Evolutionary conservation across 2,329 filamentous ascomycete genomes (phyloP).

Genomic region (Metarhizium sp.): DNA sequence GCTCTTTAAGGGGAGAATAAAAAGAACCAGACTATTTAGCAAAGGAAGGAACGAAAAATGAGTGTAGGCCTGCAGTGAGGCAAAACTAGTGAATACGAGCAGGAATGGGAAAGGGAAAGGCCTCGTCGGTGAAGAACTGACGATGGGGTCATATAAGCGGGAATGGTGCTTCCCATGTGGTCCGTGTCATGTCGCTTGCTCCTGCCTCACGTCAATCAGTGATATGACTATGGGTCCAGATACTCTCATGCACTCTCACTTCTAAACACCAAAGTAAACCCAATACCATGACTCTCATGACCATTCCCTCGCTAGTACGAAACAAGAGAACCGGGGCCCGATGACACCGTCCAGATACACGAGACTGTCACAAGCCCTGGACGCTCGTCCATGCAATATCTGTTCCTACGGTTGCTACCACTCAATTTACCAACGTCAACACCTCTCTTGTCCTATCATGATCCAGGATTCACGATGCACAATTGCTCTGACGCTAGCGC

Average conservation of each 20-base stretch:
- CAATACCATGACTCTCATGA: no score
- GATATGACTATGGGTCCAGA: no score
- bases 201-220: not conserved
- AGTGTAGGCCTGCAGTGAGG: constrained; percentile 2
- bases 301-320: no score
- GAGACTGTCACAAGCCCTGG: not conserved
- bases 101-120: not conserved
- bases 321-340: no score
- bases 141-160: constrained; percentile 1
- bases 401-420: not conserved
- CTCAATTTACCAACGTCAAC: not conserved
- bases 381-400: not conserved
- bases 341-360: no score
- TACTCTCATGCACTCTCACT: no score
- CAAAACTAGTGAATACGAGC: not conserved
- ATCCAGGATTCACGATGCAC: not conserved
- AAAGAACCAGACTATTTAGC: no score
- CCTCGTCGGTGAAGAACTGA: not conserved
- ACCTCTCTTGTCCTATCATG: not conserved
- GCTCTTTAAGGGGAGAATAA: not conserved
- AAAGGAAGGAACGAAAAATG: not conserved
- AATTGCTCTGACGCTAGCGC: not conserved
- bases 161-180: not conserved
- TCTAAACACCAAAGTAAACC: no score
- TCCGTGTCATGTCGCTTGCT: not conserved